Evolutionary conservation across 2,329 filamentous ascomycete genomes (phyloP), one percentile per base, ranked within the genome.

Genomic region (Fusarium sublunatum): DNA sequence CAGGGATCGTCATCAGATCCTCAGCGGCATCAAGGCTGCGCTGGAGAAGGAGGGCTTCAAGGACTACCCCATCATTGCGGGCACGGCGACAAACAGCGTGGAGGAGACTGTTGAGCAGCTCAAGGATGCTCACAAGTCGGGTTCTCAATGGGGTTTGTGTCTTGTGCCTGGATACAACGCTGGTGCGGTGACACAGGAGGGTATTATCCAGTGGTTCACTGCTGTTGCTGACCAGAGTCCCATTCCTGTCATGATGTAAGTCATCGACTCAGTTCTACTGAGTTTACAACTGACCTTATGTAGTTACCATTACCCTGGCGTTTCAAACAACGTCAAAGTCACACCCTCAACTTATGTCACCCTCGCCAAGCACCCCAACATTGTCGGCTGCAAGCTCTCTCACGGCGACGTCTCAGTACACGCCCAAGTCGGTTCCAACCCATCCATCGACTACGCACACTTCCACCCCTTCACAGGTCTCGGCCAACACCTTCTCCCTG

Each of bases 341-440:
- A 76, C 81, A 1, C 84, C 86, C 2, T 78, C 83, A 8, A 87
- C 86, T 0, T 87, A 86, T 69, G 84, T 73, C 15, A 73, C 70
- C 0, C 83, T 90, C 25, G 80, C 88, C 7, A 76, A 81, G 51
- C 87, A 90, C 71, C 81, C 84, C 28, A 90, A 90, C 70, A 89
- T 90, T 55, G 87, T 89, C 5, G 88, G 88, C 46, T 88, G 85
- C 76, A 90, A 90, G 76, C 83, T 90, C 66, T 89, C 86, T 1
- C 88, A 90, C 72, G 87, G 86, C 46, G 86, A 89, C 70, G 81
- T 89, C 42, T 88, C 86, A n/a, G 80, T 84, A 66, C 86, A 88
- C 71, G 80, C 83, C 5, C 83, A 88, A 72, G 83, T 89, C 55
- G 85, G 84, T 5, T 79, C 82, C 5, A 84, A 82, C 66, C 87